Conservation (phyloP, 345 rosid species). For the Luvunga scandens region DNA sequence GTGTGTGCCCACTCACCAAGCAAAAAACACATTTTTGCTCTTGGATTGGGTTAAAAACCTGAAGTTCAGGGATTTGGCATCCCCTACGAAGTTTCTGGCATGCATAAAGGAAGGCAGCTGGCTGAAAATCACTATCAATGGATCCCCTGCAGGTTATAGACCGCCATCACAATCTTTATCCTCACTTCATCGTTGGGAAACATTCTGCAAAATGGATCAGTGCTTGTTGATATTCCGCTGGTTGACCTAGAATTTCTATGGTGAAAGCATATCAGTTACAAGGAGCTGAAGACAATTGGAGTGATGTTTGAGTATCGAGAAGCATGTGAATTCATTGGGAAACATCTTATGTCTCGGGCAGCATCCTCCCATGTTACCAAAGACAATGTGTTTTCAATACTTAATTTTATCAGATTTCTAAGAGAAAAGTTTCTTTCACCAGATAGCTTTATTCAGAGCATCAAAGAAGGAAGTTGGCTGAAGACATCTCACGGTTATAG, state of each 20-base stretch:
- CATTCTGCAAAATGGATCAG: slow-evolving; percentile 46
- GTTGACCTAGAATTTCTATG: slow-evolving; percentile 55
- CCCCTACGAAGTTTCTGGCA: slow-evolving; percentile 40
- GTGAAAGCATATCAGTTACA: slow-evolving; percentile 33
- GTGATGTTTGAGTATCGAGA: slow-evolving; percentile 54
- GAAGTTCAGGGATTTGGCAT: slow-evolving; percentile 10
- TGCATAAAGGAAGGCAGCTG: slow-evolving; percentile 57
- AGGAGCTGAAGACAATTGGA: slow-evolving; percentile 50
- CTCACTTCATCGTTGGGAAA: slow-evolving; percentile 50
- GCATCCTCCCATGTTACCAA: slow-evolving; percentile 33
- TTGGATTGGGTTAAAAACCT: slow-evolving; percentile 50
- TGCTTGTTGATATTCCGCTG: slow-evolving; percentile 66
- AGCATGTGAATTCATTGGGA: slow-evolving; percentile 53
- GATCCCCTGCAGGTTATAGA: slow-evolving; percentile 29
- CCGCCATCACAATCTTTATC: slow-evolving; percentile 60
- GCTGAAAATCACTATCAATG: slow-evolving; percentile 54
- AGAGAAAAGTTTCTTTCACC: slow-evolving; percentile 34
- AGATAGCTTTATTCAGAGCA: slow-evolving; percentile 35
- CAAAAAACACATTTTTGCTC: slow-evolving; percentile 48
- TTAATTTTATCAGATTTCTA: slow-evolving; percentile 52
- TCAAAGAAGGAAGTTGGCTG: slow-evolving; percentile 46
- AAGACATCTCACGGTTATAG: slow-evolving; percentile 36
- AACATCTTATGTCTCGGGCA: slow-evolving; percentile 52
- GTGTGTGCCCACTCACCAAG: slow-evolving; percentile 46
- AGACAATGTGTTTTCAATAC: slow-evolving; percentile 42